phyloP scores from a whole-genome alignment of 2,329 filamentous ascomycete genomes.

The Dactylellina cionopaga region DNA sequence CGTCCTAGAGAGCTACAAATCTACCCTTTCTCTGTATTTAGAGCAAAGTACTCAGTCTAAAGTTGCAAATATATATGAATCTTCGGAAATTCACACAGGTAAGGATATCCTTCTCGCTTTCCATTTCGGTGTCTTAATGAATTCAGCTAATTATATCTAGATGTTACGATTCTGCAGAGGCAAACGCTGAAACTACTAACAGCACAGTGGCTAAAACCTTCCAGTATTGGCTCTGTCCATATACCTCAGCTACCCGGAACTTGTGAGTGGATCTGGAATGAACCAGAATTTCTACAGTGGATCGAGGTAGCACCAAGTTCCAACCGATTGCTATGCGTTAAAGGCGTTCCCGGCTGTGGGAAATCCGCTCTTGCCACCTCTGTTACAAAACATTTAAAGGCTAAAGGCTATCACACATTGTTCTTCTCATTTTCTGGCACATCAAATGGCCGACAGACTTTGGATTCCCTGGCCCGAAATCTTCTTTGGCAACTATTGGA shows the following conservation, averaged over 20 bases:
- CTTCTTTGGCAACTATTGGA: conserved; percentile 4
- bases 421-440: conserved; percentile 18
- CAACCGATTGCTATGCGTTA: background rate
- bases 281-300: background rate
- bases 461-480: conserved; percentile 4
- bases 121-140: too few species aligned
- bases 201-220: too few species aligned
- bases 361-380: conserved; percentile 1
- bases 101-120: too few species aligned
- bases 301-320: background rate
- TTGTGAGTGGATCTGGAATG: conserved; percentile 10
- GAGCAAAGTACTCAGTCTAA: background rate
- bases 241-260: background rate
- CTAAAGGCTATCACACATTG: background rate
- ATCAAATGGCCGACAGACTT: background rate
- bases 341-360: background rate
- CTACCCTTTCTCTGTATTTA: background rate
- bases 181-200: too few species aligned
- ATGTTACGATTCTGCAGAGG: too few species aligned
- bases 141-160: too few species aligned
- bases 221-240: too few species aligned
- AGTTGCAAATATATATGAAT: too few species aligned
- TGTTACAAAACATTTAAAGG: background rate
- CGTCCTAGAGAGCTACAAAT: background rate
- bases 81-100: too few species aligned